Percentiles rank a stretch among this genome's conserved stretches.
Conservation (phyloP, 2,329 filamentous ascomycete species). For the Rutstroemia sp. region DNA sequence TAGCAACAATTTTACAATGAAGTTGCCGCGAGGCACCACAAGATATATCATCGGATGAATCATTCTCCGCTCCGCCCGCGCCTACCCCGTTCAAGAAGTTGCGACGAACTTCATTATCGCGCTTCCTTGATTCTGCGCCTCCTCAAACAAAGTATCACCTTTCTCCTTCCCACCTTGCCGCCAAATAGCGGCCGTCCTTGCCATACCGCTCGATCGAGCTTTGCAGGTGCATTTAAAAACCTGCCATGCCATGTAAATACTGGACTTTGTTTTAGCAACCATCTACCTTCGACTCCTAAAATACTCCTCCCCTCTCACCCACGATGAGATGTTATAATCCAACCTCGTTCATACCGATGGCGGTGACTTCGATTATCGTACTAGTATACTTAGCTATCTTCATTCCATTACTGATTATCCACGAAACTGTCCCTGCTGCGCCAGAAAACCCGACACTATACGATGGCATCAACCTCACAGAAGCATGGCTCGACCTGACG, state of each 20-base stretch:
- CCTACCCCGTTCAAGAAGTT: too few species aligned
- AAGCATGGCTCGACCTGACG: conserved; percentile 82
- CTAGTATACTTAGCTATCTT: conserved; percentile 71
- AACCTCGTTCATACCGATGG: conserved; percentile 70
- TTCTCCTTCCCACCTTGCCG: not conserved
- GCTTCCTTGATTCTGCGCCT: too few species aligned
- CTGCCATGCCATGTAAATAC: conserved; percentile 1
- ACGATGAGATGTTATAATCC: conserved; percentile 38
- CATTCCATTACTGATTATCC: conserved; percentile 63
- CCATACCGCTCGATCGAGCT: not conserved
- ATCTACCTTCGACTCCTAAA: not conserved
- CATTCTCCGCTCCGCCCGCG: too few species aligned
- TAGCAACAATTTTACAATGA: too few species aligned
- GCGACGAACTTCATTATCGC: too few species aligned
- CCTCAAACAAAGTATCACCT: not conserved
- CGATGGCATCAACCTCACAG: conserved; percentile 67
- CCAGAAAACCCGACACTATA: conserved; percentile 47
- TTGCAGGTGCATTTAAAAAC: too few species aligned
- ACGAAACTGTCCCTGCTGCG: conserved; percentile 66
- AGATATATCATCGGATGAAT: too few species aligned
- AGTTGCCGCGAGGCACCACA: too few species aligned
- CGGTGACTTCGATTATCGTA: conserved; percentile 74
- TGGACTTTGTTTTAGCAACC: not conserved
- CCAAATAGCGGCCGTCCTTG: not conserved
- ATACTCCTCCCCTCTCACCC: not conserved